These are phyloP conservation scores for Microsporum canis DNA, from an alignment of 2,329 filamentous ascomycete species.

Conservation along the genomic window DNA sequence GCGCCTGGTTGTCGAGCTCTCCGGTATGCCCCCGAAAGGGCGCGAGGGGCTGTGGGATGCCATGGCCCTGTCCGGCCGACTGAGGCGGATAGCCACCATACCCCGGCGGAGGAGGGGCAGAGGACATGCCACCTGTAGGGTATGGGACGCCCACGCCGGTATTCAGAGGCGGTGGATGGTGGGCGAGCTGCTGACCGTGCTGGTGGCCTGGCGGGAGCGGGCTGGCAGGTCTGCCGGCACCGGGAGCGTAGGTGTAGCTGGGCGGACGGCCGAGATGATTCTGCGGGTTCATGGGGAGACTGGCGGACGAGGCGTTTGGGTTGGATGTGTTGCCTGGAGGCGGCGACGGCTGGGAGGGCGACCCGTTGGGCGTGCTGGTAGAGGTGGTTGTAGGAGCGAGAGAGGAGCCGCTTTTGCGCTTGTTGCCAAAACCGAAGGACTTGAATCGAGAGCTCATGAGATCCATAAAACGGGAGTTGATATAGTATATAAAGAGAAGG, in stretches of 20 bases:
- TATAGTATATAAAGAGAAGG: conserved; percentile 1
- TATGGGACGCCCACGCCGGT: conserved; percentile 42
- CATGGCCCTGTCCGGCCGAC: conserved; percentile 13
- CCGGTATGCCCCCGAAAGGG: conserved; percentile 19
- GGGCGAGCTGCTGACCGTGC: conserved; percentile 19
- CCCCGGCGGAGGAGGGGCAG: conserved; percentile 31
- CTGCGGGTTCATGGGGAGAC: conserved; percentile 45
- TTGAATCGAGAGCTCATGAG: conserved; percentile 43
- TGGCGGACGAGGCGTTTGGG: conserved; percentile 38
- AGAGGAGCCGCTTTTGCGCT: conserved; percentile 35
- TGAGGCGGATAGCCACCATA: conserved; percentile 33
- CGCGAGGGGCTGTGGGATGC: conserved; percentile 20
- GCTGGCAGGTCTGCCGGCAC: conserved; percentile 40
- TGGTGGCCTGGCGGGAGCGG: conserved; percentile 34
- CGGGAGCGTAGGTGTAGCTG: conserved; percentile 49
- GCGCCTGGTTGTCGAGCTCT: conserved; percentile 77
- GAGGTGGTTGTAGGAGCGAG: conserved; percentile 14
- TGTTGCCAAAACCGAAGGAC: conserved; percentile 38
- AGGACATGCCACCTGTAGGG: conserved; percentile 19
- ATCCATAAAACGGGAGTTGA: conserved; percentile 21
- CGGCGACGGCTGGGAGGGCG: conserved; percentile 45
- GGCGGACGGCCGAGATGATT: conserved; percentile 50
- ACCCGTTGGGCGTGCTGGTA: conserved; percentile 26
- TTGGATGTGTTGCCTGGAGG: conserved; percentile 23
- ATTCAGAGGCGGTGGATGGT: conserved; percentile 44